phyloP scores from a whole-genome alignment of 2,329 filamentous ascomycete species.

The Coniochaeta pulveracea region DNA sequence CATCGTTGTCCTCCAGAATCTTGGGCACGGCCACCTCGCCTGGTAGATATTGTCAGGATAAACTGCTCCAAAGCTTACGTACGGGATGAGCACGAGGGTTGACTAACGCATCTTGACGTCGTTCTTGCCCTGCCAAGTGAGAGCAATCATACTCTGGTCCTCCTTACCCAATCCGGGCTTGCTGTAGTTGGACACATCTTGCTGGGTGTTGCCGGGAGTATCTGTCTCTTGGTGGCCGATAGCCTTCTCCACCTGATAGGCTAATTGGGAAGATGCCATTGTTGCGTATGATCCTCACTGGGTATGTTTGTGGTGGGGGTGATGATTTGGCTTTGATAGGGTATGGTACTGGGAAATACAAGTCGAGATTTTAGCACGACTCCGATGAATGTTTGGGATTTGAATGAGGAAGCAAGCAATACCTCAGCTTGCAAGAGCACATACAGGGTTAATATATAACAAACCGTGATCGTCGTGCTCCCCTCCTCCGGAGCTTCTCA shows the following conservation, averaged over 20 bases:
- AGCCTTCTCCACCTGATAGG: constrained; percentile 52
- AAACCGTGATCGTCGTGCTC: no score
- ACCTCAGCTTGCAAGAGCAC: no score
- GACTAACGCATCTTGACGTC: constrained; percentile 52
- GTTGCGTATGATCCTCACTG: no score
- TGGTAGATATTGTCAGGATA: constrained; percentile 14
- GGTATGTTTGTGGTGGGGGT: no score
- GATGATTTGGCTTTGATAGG: no score
- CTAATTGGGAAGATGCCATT: constrained; percentile 55
- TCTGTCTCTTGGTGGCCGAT: constrained; percentile 57
- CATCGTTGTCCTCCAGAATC: constrained; percentile 62
- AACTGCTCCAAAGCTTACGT: background rate
- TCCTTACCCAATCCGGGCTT: constrained; percentile 26
- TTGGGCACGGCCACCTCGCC: constrained; percentile 59
- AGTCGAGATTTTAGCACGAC: no score
- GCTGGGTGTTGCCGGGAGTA: constrained; percentile 55
- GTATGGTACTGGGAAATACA: no score
- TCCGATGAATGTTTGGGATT: no score
- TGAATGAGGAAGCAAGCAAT: no score
- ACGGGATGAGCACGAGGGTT: background rate
- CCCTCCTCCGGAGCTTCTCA: no score
- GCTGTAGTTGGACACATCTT: constrained; percentile 56
- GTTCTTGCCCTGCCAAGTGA: constrained; percentile 77
- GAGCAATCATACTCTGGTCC: constrained; percentile 62
- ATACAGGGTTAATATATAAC: no score